Conservation (phyloP, 1,284 basidiomycete species). For the Tranzscheliella williamsii region DNA sequence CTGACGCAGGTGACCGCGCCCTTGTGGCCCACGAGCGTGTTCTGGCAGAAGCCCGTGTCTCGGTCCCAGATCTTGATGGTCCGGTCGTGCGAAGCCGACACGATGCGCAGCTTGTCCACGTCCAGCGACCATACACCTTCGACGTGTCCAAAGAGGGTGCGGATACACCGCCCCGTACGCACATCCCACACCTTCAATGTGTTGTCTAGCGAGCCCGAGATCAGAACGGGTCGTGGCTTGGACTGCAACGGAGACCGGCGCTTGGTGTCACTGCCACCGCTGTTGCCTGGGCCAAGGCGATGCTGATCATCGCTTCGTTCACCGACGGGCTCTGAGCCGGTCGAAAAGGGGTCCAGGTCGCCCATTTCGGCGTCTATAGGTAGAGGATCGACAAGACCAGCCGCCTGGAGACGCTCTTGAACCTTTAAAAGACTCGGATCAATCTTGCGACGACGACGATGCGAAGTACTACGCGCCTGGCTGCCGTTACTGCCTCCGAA, state of each 20-base stretch:
- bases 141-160: slow-evolving; percentile 87
- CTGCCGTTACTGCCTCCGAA: not conserved
- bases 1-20: slow-evolving; percentile 89
- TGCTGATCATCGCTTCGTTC: slow-evolving; percentile 3
- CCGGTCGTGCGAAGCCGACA: slow-evolving; percentile 87
- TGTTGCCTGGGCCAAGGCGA: not conserved
- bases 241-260: not conserved
- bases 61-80: slow-evolving; percentile 89
- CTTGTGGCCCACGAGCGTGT: slow-evolving; percentile 90
- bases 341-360: slow-evolving; percentile 37
- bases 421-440: slow-evolving; percentile 43
- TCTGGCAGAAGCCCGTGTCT: slow-evolving; percentile 82
- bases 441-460: slow-evolving; percentile 25
- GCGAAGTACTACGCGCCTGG: not conserved
- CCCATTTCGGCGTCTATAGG: slow-evolving; percentile 54
- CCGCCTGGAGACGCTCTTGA: slow-evolving; percentile 48
- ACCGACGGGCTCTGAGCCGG: not conserved
- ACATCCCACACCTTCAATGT: slow-evolving; percentile 97
- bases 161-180: slow-evolving; percentile 75
- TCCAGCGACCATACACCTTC: slow-evolving; percentile 97
- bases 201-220: slow-evolving; percentile 91
- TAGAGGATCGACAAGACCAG: slow-evolving; percentile 50
- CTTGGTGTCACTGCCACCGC: slow-evolving; percentile 1
- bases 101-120: slow-evolving; percentile 86
- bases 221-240: slow-evolving; percentile 68